Evolutionary conservation across 2,329 filamentous ascomycete genomes (phyloP).

Genomic region (Pleoardoris graminearum): DNA sequence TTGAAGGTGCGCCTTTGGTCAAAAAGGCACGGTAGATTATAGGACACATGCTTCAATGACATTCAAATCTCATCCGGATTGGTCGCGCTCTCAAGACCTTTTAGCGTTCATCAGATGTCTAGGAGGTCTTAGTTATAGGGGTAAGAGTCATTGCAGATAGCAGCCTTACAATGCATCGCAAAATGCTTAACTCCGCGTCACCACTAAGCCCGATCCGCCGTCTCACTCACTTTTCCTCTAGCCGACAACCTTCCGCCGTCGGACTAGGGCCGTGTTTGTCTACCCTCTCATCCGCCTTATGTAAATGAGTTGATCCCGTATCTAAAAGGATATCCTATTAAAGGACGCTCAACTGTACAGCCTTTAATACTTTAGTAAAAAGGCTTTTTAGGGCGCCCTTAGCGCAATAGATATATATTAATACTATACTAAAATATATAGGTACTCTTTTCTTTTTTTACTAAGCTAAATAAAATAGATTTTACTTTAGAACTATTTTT

Average conservation of each 20-base stretch:
- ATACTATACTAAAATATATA: too few relatives aligned
- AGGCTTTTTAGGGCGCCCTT: background rate
- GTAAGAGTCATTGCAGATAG: background rate
- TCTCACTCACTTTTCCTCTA: background rate
- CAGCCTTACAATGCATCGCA: background rate
- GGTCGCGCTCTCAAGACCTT: too few relatives aligned
- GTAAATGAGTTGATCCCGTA: too few relatives aligned
- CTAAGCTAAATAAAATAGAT: too few relatives aligned
- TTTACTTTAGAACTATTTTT: too few relatives aligned
- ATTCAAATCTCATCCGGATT: background rate
- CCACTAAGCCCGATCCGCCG: background rate
- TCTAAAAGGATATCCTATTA: too few relatives aligned
- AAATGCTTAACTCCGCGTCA: background rate
- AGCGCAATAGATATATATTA: too few relatives aligned
- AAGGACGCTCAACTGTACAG: too few relatives aligned
- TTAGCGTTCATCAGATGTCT: background rate
- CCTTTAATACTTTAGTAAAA: too few relatives aligned
- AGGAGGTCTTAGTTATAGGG: background rate
- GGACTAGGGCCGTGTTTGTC: background rate
- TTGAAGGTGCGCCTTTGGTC: slow-evolving; percentile 17
- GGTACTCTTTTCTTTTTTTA: too few relatives aligned
- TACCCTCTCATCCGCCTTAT: background rate
- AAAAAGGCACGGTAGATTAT: slow-evolving; percentile 18
- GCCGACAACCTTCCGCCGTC: background rate
- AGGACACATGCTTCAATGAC: background rate